Evolutionary conservation across 805 yeast genomes (phyloP).

Genomic region (Yamadazyma kitorensis): DNA sequence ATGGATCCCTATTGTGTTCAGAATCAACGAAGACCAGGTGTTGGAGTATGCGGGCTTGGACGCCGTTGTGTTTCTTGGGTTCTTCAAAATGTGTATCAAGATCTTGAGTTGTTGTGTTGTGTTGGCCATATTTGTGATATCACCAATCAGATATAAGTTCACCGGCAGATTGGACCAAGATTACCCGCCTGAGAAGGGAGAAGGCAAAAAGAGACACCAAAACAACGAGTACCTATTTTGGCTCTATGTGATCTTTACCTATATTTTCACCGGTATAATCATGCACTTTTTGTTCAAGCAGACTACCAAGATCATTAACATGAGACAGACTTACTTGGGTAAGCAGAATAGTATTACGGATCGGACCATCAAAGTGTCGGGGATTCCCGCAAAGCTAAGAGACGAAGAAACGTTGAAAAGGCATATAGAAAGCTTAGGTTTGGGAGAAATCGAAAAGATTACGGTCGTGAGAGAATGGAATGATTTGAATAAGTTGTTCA

Average conservation of each 20-base stretch:
- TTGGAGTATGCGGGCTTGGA: conserved; percentile 91
- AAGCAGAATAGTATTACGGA: conserved; percentile 87
- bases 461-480: conserved; percentile 89
- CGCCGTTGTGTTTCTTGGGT: conserved; percentile 87
- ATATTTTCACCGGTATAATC: conserved; percentile 73
- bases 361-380: conserved; percentile 82
- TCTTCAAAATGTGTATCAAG: conserved; percentile 84
- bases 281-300: conserved; percentile 60
- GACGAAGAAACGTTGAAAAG: conserved; percentile 65
- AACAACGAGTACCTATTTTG: conserved; percentile 60
- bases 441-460: conserved; percentile 75
- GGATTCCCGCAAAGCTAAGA: conserved; percentile 81
- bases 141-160: conserved; percentile 80
- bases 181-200: conserved; percentile 22
- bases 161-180: conserved; percentile 57
- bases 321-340: conserved; percentile 81
- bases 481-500: conserved; percentile 62
- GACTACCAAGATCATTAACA: conserved; percentile 68
- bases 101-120: conserved; percentile 61
- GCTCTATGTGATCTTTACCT: conserved; percentile 86
- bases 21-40: conserved; percentile 69
- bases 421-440: conserved; percentile 73
- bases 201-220: conserved; percentile 10
- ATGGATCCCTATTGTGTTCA: conserved; percentile 71
- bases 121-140: conserved; percentile 70